phyloP scores from a whole-genome alignment of 768 basidiomycete species.

The Pulveroboletus sp. region DNA sequence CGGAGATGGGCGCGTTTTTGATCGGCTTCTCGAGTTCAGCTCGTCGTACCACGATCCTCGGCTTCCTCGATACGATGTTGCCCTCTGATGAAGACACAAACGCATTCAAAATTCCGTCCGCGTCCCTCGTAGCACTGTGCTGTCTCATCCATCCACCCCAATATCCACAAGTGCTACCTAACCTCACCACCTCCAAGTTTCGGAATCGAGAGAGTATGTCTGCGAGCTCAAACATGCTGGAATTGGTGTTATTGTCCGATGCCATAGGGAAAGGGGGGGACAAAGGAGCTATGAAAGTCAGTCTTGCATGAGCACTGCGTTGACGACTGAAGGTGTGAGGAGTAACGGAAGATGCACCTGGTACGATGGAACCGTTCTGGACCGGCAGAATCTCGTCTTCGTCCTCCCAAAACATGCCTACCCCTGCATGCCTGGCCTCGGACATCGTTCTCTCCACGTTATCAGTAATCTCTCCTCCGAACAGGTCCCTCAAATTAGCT shows the following conservation, averaged over 20 bases:
- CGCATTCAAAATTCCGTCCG: neutral
- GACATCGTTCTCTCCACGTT: neutral
- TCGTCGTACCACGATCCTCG: slow-evolving; percentile 11
- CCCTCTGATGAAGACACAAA: neutral
- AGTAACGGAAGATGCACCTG: slow-evolving; percentile 2
- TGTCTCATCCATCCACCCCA: slow-evolving; percentile 31
- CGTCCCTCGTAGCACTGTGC: neutral
- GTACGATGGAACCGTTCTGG: neutral
- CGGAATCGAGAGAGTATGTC: slow-evolving; percentile 29
- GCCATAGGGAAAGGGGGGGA: neutral
- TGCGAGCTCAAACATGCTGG: slow-evolving; percentile 5
- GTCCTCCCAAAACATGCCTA: slow-evolving; percentile 28
- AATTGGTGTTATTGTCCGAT: neutral
- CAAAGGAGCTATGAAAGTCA: neutral
- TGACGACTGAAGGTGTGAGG: neutral
- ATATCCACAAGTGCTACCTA: slow-evolving; percentile 41
- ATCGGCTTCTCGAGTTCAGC: slow-evolving; percentile 11
- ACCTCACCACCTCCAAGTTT: slow-evolving; percentile 35
- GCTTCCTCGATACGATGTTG: slow-evolving; percentile 1
- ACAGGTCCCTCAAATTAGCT: slow-evolving; percentile 43
- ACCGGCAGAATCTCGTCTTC: slow-evolving; percentile 18
- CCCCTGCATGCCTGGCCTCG: slow-evolving; percentile 1
- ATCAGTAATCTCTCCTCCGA: slow-evolving; percentile 8
- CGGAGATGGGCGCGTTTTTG: neutral
- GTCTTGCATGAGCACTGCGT: neutral